phyloP scores from a whole-genome alignment of 257 asterid species.

The Nicotiana undulata region DNA sequence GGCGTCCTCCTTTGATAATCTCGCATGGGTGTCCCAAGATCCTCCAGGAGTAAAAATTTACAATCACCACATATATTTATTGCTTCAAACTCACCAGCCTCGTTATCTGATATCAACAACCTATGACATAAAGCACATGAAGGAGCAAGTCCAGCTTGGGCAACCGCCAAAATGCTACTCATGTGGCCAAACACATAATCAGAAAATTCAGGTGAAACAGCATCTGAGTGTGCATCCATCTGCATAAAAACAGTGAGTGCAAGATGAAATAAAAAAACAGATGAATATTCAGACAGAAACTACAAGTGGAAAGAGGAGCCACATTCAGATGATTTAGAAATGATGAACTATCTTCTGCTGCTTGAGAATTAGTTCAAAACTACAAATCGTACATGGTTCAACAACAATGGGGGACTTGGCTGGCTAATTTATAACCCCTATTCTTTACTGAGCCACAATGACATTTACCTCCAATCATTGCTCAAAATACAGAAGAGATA shows the following conservation, averaged over 20 bases:
- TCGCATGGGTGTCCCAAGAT: constrained; percentile 43
- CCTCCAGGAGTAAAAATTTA: constrained; percentile 68
- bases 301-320: not conserved
- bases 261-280: not conserved
- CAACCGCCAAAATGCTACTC: constrained; percentile 16
- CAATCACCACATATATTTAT: constrained; percentile 65
- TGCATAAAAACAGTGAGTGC: not conserved
- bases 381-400: not conserved
- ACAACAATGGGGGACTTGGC: not conserved
- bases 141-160: constrained; percentile 7
- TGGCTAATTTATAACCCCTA: not conserved
- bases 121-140: constrained; percentile 61
- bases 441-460: not conserved
- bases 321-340: not conserved
- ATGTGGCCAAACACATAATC: constrained; percentile 20
- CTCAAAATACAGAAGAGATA: not conserved
- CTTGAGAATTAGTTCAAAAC: not conserved
- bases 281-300: not conserved
- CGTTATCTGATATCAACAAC: constrained; percentile 31
- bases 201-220: constrained; percentile 32
- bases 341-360: not conserved
- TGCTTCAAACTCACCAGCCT: constrained; percentile 37
- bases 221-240: constrained; percentile 32
- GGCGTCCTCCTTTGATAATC: constrained; percentile 34
- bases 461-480: not conserved